Base-by-base conservation (phyloP, 495 filamentous ascomycete genomes). In the Trichoderma virens region DNA sequence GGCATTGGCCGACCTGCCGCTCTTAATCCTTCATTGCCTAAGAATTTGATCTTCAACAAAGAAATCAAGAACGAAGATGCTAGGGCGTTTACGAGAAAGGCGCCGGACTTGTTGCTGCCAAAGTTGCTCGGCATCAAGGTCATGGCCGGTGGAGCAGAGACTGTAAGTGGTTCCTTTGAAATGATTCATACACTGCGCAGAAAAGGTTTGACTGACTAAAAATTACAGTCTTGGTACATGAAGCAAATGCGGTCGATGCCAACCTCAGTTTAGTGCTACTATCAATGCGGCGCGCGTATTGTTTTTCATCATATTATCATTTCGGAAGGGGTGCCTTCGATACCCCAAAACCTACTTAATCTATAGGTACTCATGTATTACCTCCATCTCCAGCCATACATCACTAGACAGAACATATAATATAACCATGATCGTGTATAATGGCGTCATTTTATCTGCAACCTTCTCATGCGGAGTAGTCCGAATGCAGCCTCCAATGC, bases 1-100 rank as follows among this genome's bases (percentile, higher is more conserved):
- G 85, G 85, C 2, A 71, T 88, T 59, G 84, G 72, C 0, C 70
- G 85, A 18, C 85, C 85, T 13, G 79, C 84, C 1, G 75, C 79
- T 30, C 62, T 83, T 20, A 74, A 82, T 62, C 81, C 85, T 0
- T 65, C 69, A 13, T 71, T 85, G 28, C 79, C 86, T 4, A 75
- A 67, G 51, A 74, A 75, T 20, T 62, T 82, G 43, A 68, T 87
- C 41, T 69, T 88, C 45, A 85, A 87, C 71, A 73, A 78, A 64
- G 69, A 75, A 56, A 68, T 87, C 5, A 60, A 65, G 38, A 82
- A 84, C 64, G 72, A 79, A 31, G 75, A 86, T 66, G 82, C 83
- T 23, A 63, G 32, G n/a, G 8, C 83, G 63, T 67, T 61, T 18
- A 64, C 80, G 66, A 73, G 73, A 43, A 77, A 72, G 65, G 72